These are phyloP conservation scores for Diaporthe citriasiana DNA, from an alignment of 2,329 filamentous ascomycete species.

Conservation along the genomic window DNA sequence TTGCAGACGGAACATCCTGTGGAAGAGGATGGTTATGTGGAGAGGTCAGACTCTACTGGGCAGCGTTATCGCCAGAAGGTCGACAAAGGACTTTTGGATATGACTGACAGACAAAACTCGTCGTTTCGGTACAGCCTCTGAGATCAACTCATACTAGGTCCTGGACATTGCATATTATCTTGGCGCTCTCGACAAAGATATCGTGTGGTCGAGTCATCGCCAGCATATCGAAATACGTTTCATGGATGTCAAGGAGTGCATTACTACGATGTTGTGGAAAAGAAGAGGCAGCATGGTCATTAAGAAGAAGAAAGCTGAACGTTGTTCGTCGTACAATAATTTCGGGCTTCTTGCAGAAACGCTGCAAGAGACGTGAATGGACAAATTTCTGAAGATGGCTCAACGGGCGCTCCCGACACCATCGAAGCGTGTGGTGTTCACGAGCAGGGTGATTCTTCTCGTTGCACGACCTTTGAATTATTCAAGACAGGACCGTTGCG, in stretches of 20 bases:
- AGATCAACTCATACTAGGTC: not conserved
- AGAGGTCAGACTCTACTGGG: slow-evolving; percentile 3
- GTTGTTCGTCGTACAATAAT: not conserved
- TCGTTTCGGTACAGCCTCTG: slow-evolving; percentile 26
- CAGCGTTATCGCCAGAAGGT: slow-evolving; percentile 7
- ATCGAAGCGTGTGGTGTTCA: too few relatives aligned
- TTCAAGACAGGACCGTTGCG: too few relatives aligned
- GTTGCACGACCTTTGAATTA: too few relatives aligned
- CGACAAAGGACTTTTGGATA: slow-evolving; percentile 11
- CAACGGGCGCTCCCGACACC: too few relatives aligned
- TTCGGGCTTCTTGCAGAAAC: too few relatives aligned
- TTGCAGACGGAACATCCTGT: not conserved
- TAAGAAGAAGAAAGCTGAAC: not conserved
- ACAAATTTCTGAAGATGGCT: too few relatives aligned
- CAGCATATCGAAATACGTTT: not conserved
- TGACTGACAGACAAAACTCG: slow-evolving; percentile 19
- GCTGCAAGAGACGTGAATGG: too few relatives aligned
- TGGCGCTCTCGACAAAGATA: not conserved
- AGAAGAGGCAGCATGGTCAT: not conserved
- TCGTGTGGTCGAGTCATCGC: not conserved
- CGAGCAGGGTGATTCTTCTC: too few relatives aligned
- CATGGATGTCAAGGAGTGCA: too few relatives aligned
- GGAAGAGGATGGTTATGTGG: not conserved
- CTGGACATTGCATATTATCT: not conserved
- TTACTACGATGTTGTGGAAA: not conserved